phyloP scores from a whole-genome alignment of 768 basidiomycete species.

The Phanerochaete carnosa region DNA sequence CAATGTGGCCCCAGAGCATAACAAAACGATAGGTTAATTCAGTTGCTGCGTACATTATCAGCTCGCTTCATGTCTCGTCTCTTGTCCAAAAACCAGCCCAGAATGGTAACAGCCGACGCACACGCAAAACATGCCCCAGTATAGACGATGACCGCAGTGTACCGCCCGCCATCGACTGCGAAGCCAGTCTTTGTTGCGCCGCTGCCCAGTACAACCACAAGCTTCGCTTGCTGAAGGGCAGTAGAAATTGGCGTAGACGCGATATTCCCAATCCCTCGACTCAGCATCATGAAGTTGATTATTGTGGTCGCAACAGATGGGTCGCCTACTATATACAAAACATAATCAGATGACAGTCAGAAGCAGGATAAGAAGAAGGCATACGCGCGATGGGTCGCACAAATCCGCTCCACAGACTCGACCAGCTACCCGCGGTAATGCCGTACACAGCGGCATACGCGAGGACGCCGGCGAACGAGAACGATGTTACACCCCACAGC shows the following conservation, averaged over 20 bases:
- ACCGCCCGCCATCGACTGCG: constrained; percentile 23
- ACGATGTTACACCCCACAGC: constrained; percentile 27
- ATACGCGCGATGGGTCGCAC: constrained; percentile 19
- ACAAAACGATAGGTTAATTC: no score
- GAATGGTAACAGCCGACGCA: no score
- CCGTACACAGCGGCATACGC: constrained; percentile 27
- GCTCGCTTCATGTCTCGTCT: no score
- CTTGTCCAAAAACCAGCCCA: no score
- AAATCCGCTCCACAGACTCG: constrained; percentile 28
- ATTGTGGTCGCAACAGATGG: constrained; percentile 12
- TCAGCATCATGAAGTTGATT: constrained; percentile 14
- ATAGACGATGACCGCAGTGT: constrained; percentile 27
- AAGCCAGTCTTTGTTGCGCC: constrained; percentile 17
- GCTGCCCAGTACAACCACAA: neutral
- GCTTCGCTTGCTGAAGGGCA: neutral
- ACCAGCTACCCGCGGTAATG: constrained; percentile 29
- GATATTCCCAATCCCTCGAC: constrained; percentile 24
- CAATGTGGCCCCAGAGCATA: no score
- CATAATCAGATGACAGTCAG: neutral
- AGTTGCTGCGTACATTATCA: no score
- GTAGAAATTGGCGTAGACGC: constrained; percentile 23
- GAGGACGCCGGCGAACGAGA: constrained; percentile 21
- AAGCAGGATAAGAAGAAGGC: neutral
- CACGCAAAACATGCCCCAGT: constrained; percentile 28
- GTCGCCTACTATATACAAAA: constrained; percentile 18